These are phyloP conservation scores for Turritis glabra DNA, from an alignment of 345 rosid species.

Conservation along the genomic window DNA sequence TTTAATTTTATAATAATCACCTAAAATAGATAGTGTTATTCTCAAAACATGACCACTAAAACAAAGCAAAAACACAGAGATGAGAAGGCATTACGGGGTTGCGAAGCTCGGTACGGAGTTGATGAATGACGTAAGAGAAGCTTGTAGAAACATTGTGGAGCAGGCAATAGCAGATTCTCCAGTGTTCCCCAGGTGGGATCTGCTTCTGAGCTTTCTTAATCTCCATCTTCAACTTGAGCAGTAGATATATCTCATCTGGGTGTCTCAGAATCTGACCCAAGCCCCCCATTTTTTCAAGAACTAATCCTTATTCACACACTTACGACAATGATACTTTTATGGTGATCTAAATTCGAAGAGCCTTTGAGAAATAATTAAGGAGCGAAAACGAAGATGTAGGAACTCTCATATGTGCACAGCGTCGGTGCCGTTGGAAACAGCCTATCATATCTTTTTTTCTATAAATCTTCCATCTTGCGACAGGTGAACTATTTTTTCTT, in stretches of 20 bases:
- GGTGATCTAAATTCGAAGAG: too few relatives aligned
- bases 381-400: too few relatives aligned
- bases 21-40: too few relatives aligned
- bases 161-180: slow-evolving; percentile 68
- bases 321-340: too few relatives aligned
- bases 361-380: too few relatives aligned
- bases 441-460: too few relatives aligned
- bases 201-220: slow-evolving; percentile 60
- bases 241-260: slow-evolving; percentile 73
- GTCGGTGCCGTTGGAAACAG: too few relatives aligned
- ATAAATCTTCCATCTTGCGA: too few relatives aligned
- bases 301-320: too few relatives aligned
- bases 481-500: too few relatives aligned
- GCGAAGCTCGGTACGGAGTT: slow-evolving; percentile 66
- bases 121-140: slow-evolving; percentile 74
- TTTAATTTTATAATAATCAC: neutral
- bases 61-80: neutral
- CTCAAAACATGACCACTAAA: neutral
- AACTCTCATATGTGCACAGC: too few relatives aligned
- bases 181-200: slow-evolving; percentile 70
- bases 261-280: slow-evolving; percentile 57
- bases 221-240: slow-evolving; percentile 70
- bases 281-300: slow-evolving; percentile 58
- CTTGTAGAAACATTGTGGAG: slow-evolving; percentile 76
- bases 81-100: slow-evolving; percentile 52